Base-by-base conservation (phyloP, 2,329 filamentous ascomycete species). In the Drechslerella coelobrocha region DNA sequence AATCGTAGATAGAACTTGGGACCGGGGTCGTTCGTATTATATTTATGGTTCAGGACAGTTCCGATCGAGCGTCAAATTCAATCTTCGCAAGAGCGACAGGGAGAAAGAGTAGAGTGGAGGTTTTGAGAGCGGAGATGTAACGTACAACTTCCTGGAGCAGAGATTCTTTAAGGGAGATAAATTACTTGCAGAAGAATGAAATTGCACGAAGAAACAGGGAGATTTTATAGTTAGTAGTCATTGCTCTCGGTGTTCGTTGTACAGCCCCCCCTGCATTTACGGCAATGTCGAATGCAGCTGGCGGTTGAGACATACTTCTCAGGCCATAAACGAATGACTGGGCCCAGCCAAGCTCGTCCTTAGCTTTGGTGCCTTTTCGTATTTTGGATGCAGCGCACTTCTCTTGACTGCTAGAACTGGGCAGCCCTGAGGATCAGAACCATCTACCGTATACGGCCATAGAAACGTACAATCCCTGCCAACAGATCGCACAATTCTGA, bases 261-360 rank as follows among this genome's bases (percentile, higher is more conserved):
- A 31, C 29, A 31, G 29, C 29, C 29, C 12, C 29, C 29, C 29
- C 29, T 31, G 29, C 29, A 31, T 31, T n/a, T n/a, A n/a, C n/a
- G n/a, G n/a, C n/a, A n/a, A n/a, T n/a, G n/a, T n/a, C n/a, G n/a
- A n/a, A 34, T 34, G 29, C 29, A 34, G 29, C 29, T 34, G 12
- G 29, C 37, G n/a, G 37, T 23, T 23, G 17, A 41, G 26, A 3
- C 47, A 52, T 26, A 24, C 5, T 27, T 19, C 65, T 71, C 66
- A 71, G 66, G 54, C 59, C 66, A 71, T 63, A 54, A 71, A 62
- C 66, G 59, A 71, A 62, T 63, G 66, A 71, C 66, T 63, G 45
- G 43, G 12, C 17, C n/a, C 17, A 27, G 47, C 27, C 47, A 60
- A 37, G 27, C 27, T 14, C 14, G 23, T n/a, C 14, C 31, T 17